These are phyloP conservation scores for Suillus hirtellus DNA, from an alignment of 768 basidiomycete species.

Conservation along the genomic window DNA sequence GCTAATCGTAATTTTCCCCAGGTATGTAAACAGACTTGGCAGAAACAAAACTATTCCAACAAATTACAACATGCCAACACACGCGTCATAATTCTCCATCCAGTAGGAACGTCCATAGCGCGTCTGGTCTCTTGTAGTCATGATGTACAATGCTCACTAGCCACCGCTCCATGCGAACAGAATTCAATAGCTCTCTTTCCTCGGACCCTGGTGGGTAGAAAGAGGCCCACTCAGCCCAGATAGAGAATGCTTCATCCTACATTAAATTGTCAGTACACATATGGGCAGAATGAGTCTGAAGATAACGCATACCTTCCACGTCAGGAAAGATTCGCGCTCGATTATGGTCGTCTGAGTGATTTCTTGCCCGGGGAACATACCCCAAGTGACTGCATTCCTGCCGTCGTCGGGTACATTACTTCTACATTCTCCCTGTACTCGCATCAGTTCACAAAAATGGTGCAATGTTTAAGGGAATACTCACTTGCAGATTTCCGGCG, in stretches of 20 bases:
- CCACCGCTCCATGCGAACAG: slow-evolving; percentile 76
- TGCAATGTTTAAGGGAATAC: slow-evolving; percentile 16
- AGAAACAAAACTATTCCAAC: too few relatives aligned
- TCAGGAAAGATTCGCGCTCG: slow-evolving; percentile 88
- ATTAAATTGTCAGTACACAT: slow-evolving; percentile 11
- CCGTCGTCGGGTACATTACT: slow-evolving; percentile 80
- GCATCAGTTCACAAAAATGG: not conserved
- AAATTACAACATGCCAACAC: slow-evolving; percentile 1
- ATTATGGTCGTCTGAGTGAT: slow-evolving; percentile 96
- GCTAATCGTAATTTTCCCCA: not conserved
- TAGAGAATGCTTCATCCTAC: slow-evolving; percentile 94
- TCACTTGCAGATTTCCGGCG: slow-evolving; percentile 76
- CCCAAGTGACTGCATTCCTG: slow-evolving; percentile 98
- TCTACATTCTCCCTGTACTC: slow-evolving; percentile 65
- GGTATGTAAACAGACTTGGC: not conserved
- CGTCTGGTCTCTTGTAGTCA: slow-evolving; percentile 78
- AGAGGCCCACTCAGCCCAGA: slow-evolving; percentile 94
- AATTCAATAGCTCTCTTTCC: slow-evolving; percentile 72
- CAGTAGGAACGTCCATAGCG: slow-evolving; percentile 84
- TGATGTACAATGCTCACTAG: slow-evolving; percentile 92
- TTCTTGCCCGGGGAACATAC: slow-evolving; percentile 96
- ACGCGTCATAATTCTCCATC: slow-evolving; percentile 22
- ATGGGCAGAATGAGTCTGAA: not conserved
- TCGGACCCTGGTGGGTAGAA: slow-evolving; percentile 77
- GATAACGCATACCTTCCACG: slow-evolving; percentile 81